Percentiles rank a stretch among this genome's conserved stretches.
Conservation (phyloP, 192 early-diverging fungal genomes). For the Umbelopsis sp. region DNA sequence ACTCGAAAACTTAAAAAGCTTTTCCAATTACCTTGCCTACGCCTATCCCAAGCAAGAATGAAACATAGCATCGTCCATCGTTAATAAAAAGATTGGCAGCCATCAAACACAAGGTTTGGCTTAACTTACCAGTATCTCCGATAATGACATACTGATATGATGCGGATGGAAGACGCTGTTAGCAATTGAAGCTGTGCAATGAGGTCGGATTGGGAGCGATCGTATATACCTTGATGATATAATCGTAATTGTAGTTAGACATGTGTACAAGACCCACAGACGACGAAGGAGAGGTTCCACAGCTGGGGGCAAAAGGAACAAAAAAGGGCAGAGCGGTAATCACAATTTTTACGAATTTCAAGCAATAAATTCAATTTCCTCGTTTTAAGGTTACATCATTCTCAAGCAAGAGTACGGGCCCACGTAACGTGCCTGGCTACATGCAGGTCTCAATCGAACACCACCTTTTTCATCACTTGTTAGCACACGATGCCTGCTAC, state of each 20-base stretch:
- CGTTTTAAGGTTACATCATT: background rate
- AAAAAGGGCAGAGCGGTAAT: background rate
- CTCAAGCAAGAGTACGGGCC: background rate
- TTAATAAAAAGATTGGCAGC: background rate
- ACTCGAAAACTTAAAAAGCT: background rate
- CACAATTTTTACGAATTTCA: background rate
- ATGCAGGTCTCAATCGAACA: background rate
- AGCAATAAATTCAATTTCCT: background rate
- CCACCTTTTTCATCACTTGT: background rate
- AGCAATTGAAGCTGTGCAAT: background rate
- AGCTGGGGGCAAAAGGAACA: background rate
- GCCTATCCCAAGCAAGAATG: slow-evolving; percentile 47
- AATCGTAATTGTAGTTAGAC: slow-evolving; percentile 58
- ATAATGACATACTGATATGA: slow-evolving; percentile 79
- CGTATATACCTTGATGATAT: slow-evolving; percentile 60
- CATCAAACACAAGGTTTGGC: background rate
- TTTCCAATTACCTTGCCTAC: slow-evolving; percentile 66
- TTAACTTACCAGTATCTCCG: slow-evolving; percentile 68
- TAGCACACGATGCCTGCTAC: slow-evolving; percentile 39
- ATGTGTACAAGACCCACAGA: slow-evolving; percentile 24
- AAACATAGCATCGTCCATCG: background rate
- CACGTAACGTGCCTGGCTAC: slow-evolving; percentile 3
- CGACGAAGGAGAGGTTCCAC: background rate
- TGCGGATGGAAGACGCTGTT: background rate
- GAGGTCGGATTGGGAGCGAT: background rate